Evolutionary conservation across 2,329 filamentous ascomycete genomes (phyloP).

Genomic region (Ophiostoma triangulosporum): DNA sequence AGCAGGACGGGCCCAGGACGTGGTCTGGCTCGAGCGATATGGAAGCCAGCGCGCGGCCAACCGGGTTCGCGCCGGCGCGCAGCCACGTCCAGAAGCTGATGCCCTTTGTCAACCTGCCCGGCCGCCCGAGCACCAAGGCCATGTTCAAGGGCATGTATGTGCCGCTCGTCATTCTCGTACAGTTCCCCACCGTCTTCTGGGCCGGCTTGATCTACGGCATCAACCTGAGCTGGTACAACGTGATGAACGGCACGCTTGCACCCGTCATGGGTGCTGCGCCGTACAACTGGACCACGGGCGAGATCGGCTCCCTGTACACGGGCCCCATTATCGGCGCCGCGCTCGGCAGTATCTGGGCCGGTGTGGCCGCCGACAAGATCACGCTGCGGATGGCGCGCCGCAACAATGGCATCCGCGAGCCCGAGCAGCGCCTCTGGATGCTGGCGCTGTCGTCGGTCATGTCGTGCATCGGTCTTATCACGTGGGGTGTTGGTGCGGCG

Average conservation of each 20-base stretch:
- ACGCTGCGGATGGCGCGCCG: conserved; percentile 23
- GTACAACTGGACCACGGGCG: conserved; percentile 15
- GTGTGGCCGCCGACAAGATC: conserved; percentile 13
- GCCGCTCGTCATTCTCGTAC: conserved; percentile 6
- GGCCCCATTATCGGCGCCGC: conserved; percentile 14
- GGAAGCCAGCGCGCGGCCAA: not conserved
- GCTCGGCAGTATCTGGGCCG: conserved; percentile 15
- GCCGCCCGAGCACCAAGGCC: conserved; percentile 13
- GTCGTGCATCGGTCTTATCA: conserved; percentile 24
- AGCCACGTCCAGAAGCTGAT: not conserved
- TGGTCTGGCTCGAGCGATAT: not conserved
- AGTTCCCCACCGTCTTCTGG: conserved; percentile 10
- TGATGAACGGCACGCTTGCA: conserved; percentile 16
- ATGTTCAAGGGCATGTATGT: conserved; percentile 12
- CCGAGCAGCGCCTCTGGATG: conserved; percentile 20
- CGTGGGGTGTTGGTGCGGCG: conserved; percentile 35
- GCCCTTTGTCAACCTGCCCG: conserved; percentile 5
- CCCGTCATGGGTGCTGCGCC: conserved; percentile 13
- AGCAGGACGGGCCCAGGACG: not conserved
- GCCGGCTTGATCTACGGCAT: conserved; percentile 17
- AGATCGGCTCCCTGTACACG: conserved; percentile 14
- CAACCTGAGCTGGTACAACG: conserved; percentile 18
- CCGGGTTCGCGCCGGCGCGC: not conserved
- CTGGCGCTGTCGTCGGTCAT: conserved; percentile 16
- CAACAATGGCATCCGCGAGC: conserved; percentile 25